Evolutionary conservation across 2,329 filamentous ascomycete species (phyloP).

Genomic region (Thelonectria blattea): DNA sequence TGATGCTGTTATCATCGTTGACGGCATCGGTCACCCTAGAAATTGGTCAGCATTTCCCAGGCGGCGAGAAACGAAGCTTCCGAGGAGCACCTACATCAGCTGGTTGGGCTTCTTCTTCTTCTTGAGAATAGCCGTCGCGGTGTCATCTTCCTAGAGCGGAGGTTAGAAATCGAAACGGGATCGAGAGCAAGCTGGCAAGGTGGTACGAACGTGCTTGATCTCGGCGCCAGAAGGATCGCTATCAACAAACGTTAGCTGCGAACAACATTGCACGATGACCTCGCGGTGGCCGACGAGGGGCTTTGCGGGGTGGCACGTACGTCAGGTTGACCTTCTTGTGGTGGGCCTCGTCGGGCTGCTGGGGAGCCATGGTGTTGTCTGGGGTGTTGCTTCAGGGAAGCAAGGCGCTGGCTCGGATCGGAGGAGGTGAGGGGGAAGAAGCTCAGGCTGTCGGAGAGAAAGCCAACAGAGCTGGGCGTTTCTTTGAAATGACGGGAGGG

Average conservation of each 20-base stretch:
- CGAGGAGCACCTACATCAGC: conserved; percentile 73
- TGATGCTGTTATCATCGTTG: conserved; percentile 99
- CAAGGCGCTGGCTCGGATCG: conserved; percentile 32
- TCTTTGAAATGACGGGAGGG: conserved; percentile 12
- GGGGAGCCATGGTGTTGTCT: conserved; percentile 69
- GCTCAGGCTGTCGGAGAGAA: conserved; percentile 25
- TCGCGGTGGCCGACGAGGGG: background rate
- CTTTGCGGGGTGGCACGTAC: conserved; percentile 56
- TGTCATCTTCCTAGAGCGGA: conserved; percentile 76
- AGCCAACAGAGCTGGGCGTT: conserved; percentile 27
- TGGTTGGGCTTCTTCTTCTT: conserved; percentile 99
- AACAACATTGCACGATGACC: background rate
- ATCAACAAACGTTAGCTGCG: conserved; percentile 45
- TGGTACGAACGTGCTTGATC: conserved; percentile 74
- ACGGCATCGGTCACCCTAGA: conserved; percentile 92
- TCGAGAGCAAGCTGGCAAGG: conserved; percentile 23
- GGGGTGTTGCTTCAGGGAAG: conserved; percentile 38
- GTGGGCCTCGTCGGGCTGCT: conserved; percentile 59
- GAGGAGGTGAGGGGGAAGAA: conserved; percentile 34
- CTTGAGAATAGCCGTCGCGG: conserved; percentile 94
- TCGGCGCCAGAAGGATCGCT: conserved; percentile 92
- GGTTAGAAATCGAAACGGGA: conserved; percentile 41
- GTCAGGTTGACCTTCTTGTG: conserved; percentile 83
- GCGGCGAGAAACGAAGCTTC: conserved; percentile 3
- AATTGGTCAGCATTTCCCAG: conserved; percentile 19